A percentile compares a stretch with the other conserved stretches of the same genome.
Conservation (phyloP, 768 basidiomycete species). For the Russula olivacea region DNA sequence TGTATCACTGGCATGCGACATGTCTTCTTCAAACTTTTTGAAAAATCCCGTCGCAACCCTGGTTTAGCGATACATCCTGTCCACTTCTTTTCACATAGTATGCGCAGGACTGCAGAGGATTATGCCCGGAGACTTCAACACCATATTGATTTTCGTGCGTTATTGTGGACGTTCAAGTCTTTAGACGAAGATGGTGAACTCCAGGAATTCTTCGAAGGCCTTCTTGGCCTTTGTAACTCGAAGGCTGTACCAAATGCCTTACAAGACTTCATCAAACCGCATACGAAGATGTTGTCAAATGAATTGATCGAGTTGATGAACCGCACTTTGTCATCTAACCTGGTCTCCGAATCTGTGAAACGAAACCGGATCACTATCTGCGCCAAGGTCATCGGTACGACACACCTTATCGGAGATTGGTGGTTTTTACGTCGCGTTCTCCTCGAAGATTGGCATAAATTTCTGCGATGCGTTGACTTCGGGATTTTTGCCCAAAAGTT, state of each 20-base stretch:
- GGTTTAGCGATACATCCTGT: no score
- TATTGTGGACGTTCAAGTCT: constrained; percentile 1
- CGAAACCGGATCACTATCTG: constrained; percentile 1
- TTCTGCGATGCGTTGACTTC: not conserved
- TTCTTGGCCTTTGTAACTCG: not conserved
- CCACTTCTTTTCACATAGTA: not conserved
- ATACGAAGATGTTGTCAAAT: not conserved
- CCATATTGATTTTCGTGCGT: not conserved
- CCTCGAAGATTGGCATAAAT: not conserved
- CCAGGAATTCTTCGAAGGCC: constrained; percentile 3
- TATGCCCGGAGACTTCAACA: not conserved
- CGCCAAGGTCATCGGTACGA: not conserved
- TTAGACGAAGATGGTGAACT: constrained; percentile 6
- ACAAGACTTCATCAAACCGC: not conserved
- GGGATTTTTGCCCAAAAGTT: not conserved
- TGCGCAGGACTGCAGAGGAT: not conserved
- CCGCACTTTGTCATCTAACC: constrained; percentile 5
- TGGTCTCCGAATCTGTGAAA: not conserved
- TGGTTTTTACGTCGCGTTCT: not conserved
- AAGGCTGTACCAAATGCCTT: not conserved
- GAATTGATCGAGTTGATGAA: not conserved
- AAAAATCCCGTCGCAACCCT: no score
- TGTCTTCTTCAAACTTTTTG: not conserved
- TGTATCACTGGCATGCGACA: not conserved
- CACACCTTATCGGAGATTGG: not conserved